Conservation (phyloP, 2,329 filamentous ascomycete species). For the Paracorniculantispora psalliotae region DNA sequence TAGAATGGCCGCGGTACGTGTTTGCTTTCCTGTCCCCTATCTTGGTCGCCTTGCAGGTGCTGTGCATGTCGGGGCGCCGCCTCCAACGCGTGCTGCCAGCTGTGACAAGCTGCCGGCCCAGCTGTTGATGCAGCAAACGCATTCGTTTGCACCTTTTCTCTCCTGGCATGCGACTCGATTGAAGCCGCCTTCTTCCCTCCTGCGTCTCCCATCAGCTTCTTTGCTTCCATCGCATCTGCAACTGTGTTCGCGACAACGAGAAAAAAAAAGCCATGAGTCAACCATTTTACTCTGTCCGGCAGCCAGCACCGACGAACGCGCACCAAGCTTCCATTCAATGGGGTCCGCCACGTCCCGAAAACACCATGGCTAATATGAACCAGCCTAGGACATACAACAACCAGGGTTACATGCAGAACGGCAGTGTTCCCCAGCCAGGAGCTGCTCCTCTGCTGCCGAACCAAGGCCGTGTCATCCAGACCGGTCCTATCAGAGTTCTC, state of each 20-base stretch:
- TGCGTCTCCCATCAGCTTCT: not conserved
- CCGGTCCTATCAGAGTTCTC: conserved; percentile 60
- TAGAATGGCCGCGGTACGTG: conserved; percentile 42
- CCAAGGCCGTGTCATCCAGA: conserved; percentile 62
- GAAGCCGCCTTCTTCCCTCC: not conserved
- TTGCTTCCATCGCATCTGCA: not conserved
- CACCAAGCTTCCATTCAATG: not conserved
- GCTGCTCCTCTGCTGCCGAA: conserved; percentile 62
- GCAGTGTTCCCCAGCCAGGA: conserved; percentile 51
- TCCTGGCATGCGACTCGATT: not conserved
- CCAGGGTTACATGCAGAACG: conserved; percentile 59
- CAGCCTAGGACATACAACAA: conserved; percentile 43
- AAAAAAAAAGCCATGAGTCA: conserved; percentile 7
- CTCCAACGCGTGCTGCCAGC: conserved; percentile 12
- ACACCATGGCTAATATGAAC: conserved; percentile 20
- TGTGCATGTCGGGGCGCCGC: conserved; percentile 4
- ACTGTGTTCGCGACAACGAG: not conserved
- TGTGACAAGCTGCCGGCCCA: conserved; percentile 10
- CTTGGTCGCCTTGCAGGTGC: conserved; percentile 13
- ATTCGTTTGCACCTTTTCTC: conserved; percentile 1
- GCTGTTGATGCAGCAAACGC: conserved; percentile 11
- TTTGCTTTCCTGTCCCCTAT: conserved; percentile 15
- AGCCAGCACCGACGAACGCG: not conserved
- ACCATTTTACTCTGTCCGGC: not conserved
- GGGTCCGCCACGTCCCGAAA: conserved; percentile 1